A percentile compares a stretch with the other conserved stretches of the same genome.
Evolutionary conservation across 768 basidiomycete genomes (phyloP).

Genomic region (Sistotremastrum niveocremeum): DNA sequence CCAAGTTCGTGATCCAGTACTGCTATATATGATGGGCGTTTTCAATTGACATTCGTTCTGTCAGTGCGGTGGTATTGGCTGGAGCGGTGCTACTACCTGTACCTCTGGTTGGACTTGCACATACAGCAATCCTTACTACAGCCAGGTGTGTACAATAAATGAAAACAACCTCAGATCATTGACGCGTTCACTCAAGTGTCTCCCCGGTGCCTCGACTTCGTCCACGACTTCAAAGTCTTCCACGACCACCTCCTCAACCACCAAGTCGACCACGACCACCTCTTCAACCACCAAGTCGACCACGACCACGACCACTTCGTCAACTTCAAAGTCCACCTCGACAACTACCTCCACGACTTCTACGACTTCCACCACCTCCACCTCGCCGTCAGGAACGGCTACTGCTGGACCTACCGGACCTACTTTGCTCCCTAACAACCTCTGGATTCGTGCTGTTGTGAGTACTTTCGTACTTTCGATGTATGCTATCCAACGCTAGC

Average conservation of each 20-base stretch:
- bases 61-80: slow-evolving; percentile 41
- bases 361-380: slow-evolving; percentile 9
- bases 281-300: slow-evolving; percentile 9
- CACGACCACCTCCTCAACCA: slow-evolving; percentile 5
- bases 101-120: slow-evolving; percentile 33
- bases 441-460: slow-evolving; percentile 46
- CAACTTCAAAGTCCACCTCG: neutral
- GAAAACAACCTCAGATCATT: neutral
- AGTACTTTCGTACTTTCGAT: slow-evolving; percentile 7
- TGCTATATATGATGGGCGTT: too few relatives aligned
- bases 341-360: neutral
- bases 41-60: too few relatives aligned
- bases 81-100: slow-evolving; percentile 38
- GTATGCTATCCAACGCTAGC: neutral
- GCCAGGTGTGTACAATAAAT: slow-evolving; percentile 30
- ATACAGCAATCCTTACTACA: slow-evolving; percentile 33
- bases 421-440: slow-evolving; percentile 35
- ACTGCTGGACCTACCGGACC: slow-evolving; percentile 14
- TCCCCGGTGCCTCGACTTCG: slow-evolving; percentile 14
- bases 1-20: too few relatives aligned
- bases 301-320: slow-evolving; percentile 1
- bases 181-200: slow-evolving; percentile 2
- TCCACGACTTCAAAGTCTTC: slow-evolving; percentile 10
- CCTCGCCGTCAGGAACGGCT: slow-evolving; percentile 7
- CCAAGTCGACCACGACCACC: neutral